Base-by-base conservation (phyloP, 306 rosid species). In the Hippophae rhamnoides region DNA sequence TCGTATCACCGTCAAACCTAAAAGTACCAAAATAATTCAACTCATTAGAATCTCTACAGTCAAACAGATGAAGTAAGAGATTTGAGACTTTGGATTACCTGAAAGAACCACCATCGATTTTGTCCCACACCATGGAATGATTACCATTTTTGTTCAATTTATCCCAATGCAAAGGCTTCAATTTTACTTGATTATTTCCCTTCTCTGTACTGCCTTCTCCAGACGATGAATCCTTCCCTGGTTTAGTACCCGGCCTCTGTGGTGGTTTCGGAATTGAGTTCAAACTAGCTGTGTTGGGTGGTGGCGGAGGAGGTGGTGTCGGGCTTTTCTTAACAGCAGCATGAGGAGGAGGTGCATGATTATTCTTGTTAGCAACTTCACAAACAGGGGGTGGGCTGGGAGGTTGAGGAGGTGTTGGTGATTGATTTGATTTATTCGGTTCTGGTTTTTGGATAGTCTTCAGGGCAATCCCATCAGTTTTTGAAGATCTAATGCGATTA, bases 81-180 rank as follows among this genome's bases (percentile, higher is more conserved):
- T 52, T 54, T 62, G 10, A 14, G 27, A 64, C 1, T 9, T 27
- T 54, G 41, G 26, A 66, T 71, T 78, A 93, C 99, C 89, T 86
- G 72, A 86, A 82, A 23, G 99, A 88, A 13, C 94, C 97, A 10
- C 71, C 76, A 63, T 61, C 82, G 18, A 84, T 73, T 70, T 82
- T 93, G 76, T 93, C 89, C 99, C 99, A 93, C 42, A 93, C 96
- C 99, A 88, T 88, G 45, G 99, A 93, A 72, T 79, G 95, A 42
- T 85, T 84, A 27, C 77, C 61, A 65, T 85, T 72, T 11, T 52
- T 80, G 58, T 68, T 88, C 70, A 86, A 84, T 70, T 89, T 92
- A 63, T 93, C 99, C 97, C 99, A 84, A 68, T 88, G 97, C 67
- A 88, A 54, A 10, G 97, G 90, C 86, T 86, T 88, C 74, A 93